Percentiles rank a stretch among this genome's conserved stretches.
Evolutionary conservation across 2,329 filamentous ascomycete genomes (phyloP).

Genomic region (Sordariomycetes sp.): DNA sequence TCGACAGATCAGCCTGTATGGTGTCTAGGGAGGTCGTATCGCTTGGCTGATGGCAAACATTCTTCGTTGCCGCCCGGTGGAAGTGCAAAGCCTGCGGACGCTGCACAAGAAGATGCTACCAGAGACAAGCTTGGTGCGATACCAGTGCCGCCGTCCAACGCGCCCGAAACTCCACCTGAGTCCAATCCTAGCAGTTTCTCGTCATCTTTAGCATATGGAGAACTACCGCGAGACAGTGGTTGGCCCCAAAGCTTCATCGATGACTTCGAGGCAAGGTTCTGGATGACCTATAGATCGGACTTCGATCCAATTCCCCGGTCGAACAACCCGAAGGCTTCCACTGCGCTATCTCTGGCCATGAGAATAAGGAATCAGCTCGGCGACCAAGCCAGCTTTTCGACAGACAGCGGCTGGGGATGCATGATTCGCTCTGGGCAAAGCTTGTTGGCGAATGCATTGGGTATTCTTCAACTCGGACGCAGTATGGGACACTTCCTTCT

Average conservation of each 20-base stretch:
- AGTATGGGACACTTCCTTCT: not conserved
- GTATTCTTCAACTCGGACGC: conserved; percentile 29
- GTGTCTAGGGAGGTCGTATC: conserved; percentile 60
- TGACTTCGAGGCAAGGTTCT: conserved; percentile 87
- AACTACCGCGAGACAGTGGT: conserved; percentile 37
- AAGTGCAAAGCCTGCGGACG: not conserved
- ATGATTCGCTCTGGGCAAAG: conserved; percentile 98
- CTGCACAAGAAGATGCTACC: not conserved
- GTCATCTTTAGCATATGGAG: conserved; percentile 39
- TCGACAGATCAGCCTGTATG: conserved; percentile 63
- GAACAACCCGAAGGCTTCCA: conserved; percentile 59
- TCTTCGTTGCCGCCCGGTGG: too few species aligned
- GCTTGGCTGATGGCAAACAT: conserved; percentile 25
- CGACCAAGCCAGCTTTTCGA: conserved; percentile 76
- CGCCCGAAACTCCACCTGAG: conserved; percentile 35
- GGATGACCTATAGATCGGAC: conserved; percentile 91
- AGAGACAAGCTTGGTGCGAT: too few species aligned
- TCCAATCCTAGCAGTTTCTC: conserved; percentile 42
- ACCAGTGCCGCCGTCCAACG: too few species aligned
- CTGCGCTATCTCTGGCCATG: conserved; percentile 73
- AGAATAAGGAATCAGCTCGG: conserved; percentile 72
- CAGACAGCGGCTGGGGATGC: conserved; percentile 94
- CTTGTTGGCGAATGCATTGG: conserved; percentile 77
- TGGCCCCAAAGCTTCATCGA: conserved; percentile 84
- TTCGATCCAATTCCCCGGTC: conserved; percentile 78